Conservation (phyloP, 140 eudicot species). For the Stevia rebaudiana region DNA sequence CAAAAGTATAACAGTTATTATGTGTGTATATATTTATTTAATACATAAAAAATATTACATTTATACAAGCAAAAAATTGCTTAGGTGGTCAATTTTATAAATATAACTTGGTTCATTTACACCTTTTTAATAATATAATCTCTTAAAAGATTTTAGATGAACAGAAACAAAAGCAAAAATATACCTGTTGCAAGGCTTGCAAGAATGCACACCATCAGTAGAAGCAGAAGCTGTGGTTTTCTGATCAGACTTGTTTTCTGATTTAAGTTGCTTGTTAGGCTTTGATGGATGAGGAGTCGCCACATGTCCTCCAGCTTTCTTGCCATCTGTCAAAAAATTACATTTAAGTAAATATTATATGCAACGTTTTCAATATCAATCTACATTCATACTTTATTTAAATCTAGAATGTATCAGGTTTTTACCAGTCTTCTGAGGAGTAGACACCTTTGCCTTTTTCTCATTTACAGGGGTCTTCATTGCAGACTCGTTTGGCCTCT, state of each 20-base stretch:
- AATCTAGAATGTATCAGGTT: not conserved
- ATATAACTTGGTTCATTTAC: no score
- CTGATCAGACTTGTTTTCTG: slow-evolving; percentile 61
- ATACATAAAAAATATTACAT: no score
- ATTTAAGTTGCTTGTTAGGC: slow-evolving; percentile 33
- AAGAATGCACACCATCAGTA: slow-evolving; percentile 42
- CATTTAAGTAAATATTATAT: not conserved
- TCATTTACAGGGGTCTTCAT: slow-evolving; percentile 43
- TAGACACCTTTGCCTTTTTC: slow-evolving; percentile 58
- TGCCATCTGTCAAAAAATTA: slow-evolving; percentile 38
- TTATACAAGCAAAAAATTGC: no score
- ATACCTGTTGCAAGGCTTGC: slow-evolving; percentile 71
- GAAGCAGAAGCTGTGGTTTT: slow-evolving; percentile 64
- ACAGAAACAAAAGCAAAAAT: not conserved
- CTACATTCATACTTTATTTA: not conserved
- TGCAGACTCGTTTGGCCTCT: slow-evolving; percentile 58
- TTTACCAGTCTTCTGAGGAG: slow-evolving; percentile 84
- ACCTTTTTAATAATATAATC: not conserved
- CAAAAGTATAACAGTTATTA: not conserved
- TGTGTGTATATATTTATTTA: not conserved
- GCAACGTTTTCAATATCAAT: not conserved
- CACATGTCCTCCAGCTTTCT: slow-evolving; percentile 61
- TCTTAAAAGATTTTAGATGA: not conserved
- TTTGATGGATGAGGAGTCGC: slow-evolving; percentile 88
- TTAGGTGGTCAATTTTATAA: no score